Evolutionary conservation across 768 basidiomycete species (phyloP).

Genomic region (Suillus lakei): DNA sequence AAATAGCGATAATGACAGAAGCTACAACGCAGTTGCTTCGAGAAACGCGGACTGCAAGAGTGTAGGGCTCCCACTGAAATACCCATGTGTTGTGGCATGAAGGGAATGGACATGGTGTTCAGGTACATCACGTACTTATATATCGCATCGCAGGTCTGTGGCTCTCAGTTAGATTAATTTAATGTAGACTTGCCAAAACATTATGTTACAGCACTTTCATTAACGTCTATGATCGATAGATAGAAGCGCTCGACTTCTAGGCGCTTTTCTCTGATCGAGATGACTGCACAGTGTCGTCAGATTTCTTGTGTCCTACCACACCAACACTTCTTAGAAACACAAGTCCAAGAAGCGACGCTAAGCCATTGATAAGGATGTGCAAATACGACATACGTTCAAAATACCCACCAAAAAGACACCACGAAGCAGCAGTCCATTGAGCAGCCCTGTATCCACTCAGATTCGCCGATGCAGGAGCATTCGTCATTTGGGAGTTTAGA

Average conservation of each 20-base stretch:
- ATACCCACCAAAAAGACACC: constrained; percentile 56
- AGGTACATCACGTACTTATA: not conserved
- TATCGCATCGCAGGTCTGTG: not conserved
- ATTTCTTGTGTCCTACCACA: constrained; percentile 35
- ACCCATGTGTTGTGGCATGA: no score
- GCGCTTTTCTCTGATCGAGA: not conserved
- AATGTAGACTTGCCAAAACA: not conserved
- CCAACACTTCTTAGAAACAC: constrained; percentile 40
- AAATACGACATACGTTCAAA: not conserved
- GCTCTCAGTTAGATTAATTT: not conserved
- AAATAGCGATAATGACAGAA: not conserved
- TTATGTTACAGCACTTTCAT: not conserved
- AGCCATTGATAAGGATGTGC: not conserved
- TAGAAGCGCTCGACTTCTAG: not conserved
- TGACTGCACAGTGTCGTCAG: not conserved
- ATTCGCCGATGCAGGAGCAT: constrained; percentile 37
- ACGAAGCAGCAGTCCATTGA: constrained; percentile 62
- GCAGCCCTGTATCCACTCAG: constrained; percentile 60
- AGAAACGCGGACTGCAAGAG: not conserved
- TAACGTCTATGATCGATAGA: not conserved
- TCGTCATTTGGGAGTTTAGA: constrained; percentile 25
- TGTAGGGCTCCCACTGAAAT: not conserved
- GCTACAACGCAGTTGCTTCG: not conserved
- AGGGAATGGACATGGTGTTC: no score
- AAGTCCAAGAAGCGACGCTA: constrained; percentile 26